A percentile compares a stretch with the other conserved stretches of the same genome.
Evolutionary conservation across 2,329 filamentous ascomycete genomes (phyloP).

Genomic region (Aspergillus sp.): DNA sequence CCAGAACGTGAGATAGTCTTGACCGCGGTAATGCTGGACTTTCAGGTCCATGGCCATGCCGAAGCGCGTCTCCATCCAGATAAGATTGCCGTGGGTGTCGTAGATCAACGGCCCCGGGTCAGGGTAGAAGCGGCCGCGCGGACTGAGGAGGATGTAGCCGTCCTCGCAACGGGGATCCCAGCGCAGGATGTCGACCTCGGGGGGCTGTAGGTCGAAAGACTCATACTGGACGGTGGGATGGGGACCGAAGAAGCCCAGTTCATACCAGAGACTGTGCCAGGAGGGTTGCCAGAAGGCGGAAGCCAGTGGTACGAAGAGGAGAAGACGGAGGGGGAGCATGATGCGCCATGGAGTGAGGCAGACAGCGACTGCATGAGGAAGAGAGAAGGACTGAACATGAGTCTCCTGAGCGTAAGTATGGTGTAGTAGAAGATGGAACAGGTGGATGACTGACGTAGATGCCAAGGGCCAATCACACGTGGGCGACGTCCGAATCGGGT

Average conservation of each 20-base stretch:
- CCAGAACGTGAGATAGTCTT: constrained; percentile 51
- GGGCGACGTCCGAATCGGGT: too few species aligned
- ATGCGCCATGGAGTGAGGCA: neutral
- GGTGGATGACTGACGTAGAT: too few species aligned
- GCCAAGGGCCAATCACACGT: too few species aligned
- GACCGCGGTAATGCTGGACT: constrained; percentile 44
- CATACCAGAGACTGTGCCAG: constrained; percentile 18
- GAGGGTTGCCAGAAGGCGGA: constrained; percentile 14
- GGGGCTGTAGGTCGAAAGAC: constrained; percentile 10
- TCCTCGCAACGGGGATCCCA: constrained; percentile 33
- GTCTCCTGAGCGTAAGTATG: too few species aligned
- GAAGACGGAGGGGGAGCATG: neutral
- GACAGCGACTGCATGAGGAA: too few species aligned
- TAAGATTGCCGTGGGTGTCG: constrained; percentile 25
- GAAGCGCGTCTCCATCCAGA: constrained; percentile 32
- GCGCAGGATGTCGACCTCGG: constrained; percentile 12
- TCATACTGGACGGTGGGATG: constrained; percentile 10
- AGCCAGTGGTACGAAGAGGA: constrained; percentile 2
- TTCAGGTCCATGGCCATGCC: constrained; percentile 47
- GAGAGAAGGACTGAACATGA: too few species aligned
- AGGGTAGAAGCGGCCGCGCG: constrained; percentile 29
- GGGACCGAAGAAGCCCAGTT: constrained; percentile 13
- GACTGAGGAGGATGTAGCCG: constrained; percentile 39
- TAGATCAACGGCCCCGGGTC: constrained; percentile 43
- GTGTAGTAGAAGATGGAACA: too few species aligned